Base-by-base conservation (phyloP, 805 yeast genomes). In the Myxozyma geophila region DNA sequence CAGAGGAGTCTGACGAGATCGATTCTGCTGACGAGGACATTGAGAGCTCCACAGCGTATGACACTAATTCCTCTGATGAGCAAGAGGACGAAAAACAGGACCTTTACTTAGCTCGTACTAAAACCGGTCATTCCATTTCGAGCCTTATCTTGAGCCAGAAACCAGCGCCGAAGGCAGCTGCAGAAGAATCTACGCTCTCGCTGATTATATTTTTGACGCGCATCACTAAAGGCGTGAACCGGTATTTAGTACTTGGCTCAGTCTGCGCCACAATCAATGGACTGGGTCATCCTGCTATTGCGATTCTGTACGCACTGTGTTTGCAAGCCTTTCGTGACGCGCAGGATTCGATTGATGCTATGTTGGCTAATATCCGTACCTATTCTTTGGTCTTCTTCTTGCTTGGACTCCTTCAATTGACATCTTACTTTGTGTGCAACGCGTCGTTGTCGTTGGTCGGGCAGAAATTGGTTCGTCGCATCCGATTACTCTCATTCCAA, bases 311-410 rank as follows among this genome's bases (percentile, higher is more conserved):
- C 19, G 64, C 58, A 15, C 13, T 33, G n/a, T 57, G 62, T 40
- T 33, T 61, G 33, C 48, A 49, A 10, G 57, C 61, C 1, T 61
- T 61, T 35, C 44, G 58, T 12, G 49, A 57, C 35, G 58, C 50
- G 7, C 58, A 54, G 10, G 48, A 40, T 44, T 35, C 49, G 6
- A 46, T 46, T 23, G 59, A 39, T n/a, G 23, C 4, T 13, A 48
- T 57, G 62, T 50, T 71, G 10, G 74, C 75, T 75, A 73, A 79
- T 70, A 70, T 52, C 19, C 54, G 59, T n/a, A 15, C 58, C 8
- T 62, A 52, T 37, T 43, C 65, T 10, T 35, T 36, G 53, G 8
- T 64, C 8, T 64, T 64, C 39, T 61, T 62, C 28, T 23, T 64
- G 51, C 23, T 63, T n/a, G 64, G 56, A 10, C n/a, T 41, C 60